Base-by-base conservation (phyloP, 116 monocot genomes). In the Posidonia oceanica region DNA sequence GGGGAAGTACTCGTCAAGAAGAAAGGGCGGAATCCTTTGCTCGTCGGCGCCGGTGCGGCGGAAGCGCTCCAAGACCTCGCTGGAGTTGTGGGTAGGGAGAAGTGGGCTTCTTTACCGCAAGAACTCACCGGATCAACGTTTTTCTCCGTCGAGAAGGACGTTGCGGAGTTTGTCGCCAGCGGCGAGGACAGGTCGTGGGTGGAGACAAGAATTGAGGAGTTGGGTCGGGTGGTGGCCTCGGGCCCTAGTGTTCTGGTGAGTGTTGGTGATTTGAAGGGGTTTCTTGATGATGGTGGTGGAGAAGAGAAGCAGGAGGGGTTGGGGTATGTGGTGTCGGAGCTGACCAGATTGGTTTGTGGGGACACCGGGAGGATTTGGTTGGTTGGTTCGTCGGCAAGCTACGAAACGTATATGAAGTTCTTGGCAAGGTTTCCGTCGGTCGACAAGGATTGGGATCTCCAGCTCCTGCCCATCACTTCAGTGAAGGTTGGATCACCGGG, bases 361-460 rank as follows among this genome's bases (percentile, higher is more conserved):
- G 67, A 71, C 23, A 62, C 44, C 36, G 77, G 64, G 72, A 79
- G 78, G 73, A 13, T 99, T 55, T 93, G 93, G 89, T 68, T 99
- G 65, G 84, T 99, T 73, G 67, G 82, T 1, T 78, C 69, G 39
- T 70, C 86, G 59, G 84, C 86, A 14, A 88, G 75, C 20, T 93
- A 99, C n/a, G 98, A 99, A 81, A 84, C 77, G 15, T 98, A 98
- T 55, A 77, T 86, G 80, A 90, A 92, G 69, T 84, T 91, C 70
- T 71, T 89, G 69, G 83, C 92, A 13, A 75, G 63, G 60, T 80
- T 81, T 54, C 95, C 95, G 0, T 72, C 83, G 38, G 74, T 96
- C 16, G 91, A 91, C 59, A 91, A 83, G 61, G 91, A 84, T 51
- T 96, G 88, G 95, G 84, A 96, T 64, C 73, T 96, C 54, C 88